A percentile compares a stretch with the other conserved stretches of the same genome.
Conservation (phyloP, 192 early-diverging fungal genomes). For the Dissophora ornata region DNA sequence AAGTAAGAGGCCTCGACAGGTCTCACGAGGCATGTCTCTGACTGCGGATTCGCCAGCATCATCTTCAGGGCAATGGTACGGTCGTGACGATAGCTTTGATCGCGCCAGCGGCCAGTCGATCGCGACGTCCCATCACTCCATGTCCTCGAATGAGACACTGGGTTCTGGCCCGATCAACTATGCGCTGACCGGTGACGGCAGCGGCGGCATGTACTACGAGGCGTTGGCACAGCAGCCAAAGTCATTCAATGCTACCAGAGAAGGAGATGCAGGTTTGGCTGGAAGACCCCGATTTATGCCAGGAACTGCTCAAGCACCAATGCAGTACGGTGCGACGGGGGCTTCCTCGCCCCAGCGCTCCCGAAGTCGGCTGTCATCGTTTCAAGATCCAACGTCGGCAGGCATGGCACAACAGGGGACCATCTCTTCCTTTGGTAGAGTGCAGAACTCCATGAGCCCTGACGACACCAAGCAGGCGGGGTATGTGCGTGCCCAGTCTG, state of each 20-base stretch:
- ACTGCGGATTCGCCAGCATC: conserved; percentile 11
- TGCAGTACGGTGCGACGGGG: conserved; percentile 18
- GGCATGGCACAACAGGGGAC: conserved; percentile 20
- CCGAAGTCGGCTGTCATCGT: conserved; percentile 33
- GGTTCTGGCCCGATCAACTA: conserved; percentile 13
- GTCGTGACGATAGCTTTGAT: conserved; percentile 16
- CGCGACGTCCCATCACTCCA: conserved; percentile 8
- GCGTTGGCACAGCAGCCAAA: conserved; percentile 27
- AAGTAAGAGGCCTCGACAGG: conserved; percentile 29
- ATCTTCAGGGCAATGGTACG: conserved; percentile 20
- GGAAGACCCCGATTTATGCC: conserved; percentile 28
- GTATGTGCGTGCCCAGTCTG: conserved; percentile 11
- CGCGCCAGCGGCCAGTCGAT: conserved; percentile 6
- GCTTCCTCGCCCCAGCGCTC: conserved; percentile 28
- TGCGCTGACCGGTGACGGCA: conserved; percentile 6
- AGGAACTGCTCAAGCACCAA: conserved; percentile 13
- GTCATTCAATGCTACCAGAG: conserved; percentile 12
- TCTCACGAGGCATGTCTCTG: conserved; percentile 20
- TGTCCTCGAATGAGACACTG: conserved; percentile 12
- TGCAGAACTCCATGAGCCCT: conserved; percentile 24
- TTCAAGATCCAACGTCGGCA: conserved; percentile 11
- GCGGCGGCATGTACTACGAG: conserved; percentile 29
- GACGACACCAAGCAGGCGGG: conserved; percentile 28
- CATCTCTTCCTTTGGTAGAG: conserved; percentile 18
- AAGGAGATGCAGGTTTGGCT: conserved; percentile 14